Evolutionary conservation across 139 green algal genomes (phyloP).

Genomic region (Coelastrella sp.): DNA sequence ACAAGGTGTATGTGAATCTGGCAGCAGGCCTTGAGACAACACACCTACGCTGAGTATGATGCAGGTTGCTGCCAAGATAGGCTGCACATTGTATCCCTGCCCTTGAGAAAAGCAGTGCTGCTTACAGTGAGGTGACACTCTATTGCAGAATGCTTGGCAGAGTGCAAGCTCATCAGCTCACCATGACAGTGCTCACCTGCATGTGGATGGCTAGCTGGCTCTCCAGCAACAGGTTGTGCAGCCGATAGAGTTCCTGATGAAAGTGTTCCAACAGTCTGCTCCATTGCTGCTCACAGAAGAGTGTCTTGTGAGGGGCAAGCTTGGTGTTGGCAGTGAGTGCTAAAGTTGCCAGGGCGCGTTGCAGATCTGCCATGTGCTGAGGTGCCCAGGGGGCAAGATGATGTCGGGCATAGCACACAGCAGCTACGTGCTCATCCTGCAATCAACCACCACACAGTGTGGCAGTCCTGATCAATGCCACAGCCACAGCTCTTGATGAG

Average conservation of each 20-base stretch:
- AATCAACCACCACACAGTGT: neutral
- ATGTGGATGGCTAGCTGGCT: slow-evolving; percentile 85
- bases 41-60: neutral
- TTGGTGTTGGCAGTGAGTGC: slow-evolving; percentile 74
- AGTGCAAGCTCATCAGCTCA: neutral
- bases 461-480: no score
- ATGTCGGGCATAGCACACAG: slow-evolving; percentile 83
- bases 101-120: neutral
- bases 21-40: no score
- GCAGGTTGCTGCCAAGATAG: neutral
- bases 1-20: no score
- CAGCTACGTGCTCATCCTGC: slow-evolving; percentile 62
- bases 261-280: slow-evolving; percentile 75
- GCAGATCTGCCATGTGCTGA: slow-evolving; percentile 81
- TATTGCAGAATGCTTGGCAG: no score
- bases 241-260: slow-evolving; percentile 79
- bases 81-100: neutral
- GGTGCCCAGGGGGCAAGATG: slow-evolving; percentile 38
- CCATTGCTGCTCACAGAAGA: slow-evolving; percentile 75
- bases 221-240: slow-evolving; percentile 82
- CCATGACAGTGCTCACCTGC: slow-evolving; percentile 51
- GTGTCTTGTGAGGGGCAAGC: slow-evolving; percentile 67
- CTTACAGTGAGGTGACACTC: neutral
- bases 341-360: slow-evolving; percentile 86
- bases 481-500: no score